Conservation (phyloP, 2,329 filamentous ascomycete species). For the Botrytis elliptica region DNA sequence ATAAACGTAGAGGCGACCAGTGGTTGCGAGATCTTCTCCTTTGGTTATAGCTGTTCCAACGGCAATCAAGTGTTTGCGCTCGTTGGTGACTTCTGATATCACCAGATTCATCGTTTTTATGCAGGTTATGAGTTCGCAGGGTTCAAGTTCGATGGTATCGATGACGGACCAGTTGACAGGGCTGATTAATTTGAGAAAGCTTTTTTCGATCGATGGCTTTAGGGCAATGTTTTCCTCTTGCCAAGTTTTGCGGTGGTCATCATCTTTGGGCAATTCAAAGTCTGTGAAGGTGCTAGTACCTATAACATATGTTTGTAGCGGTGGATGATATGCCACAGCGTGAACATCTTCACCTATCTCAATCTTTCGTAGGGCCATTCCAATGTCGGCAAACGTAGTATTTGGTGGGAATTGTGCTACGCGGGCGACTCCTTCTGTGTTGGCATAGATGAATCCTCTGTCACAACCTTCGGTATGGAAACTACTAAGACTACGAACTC, state of each 20-base stretch:
- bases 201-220: conserved; percentile 68
- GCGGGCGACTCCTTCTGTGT: conserved; percentile 68
- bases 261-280: conserved; percentile 84
- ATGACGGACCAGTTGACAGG: conserved; percentile 76
- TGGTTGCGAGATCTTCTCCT: conserved; percentile 85
- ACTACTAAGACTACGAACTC: conserved; percentile 68
- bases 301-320: conserved; percentile 72
- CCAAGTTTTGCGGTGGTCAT: conserved; percentile 78
- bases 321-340: conserved; percentile 72
- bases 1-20: conserved; percentile 84
- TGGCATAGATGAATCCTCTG: conserved; percentile 79
- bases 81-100: conserved; percentile 85
- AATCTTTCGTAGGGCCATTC: conserved; percentile 73
- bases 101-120: conserved; percentile 84
- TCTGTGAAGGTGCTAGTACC: conserved; percentile 66
- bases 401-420: conserved; percentile 69
- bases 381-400: conserved; percentile 69
- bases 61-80: conserved; percentile 76
- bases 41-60: conserved; percentile 84
- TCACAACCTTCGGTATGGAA: conserved; percentile 79
- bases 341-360: conserved; percentile 68
- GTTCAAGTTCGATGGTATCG: conserved; percentile 70
- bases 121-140: conserved; percentile 74
- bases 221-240: conserved; percentile 63
- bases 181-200: conserved; percentile 75